These are phyloP conservation scores for Cladophialophora carrionii DNA, from an alignment of 2,329 filamentous ascomycete species.

Conservation along the genomic window DNA sequence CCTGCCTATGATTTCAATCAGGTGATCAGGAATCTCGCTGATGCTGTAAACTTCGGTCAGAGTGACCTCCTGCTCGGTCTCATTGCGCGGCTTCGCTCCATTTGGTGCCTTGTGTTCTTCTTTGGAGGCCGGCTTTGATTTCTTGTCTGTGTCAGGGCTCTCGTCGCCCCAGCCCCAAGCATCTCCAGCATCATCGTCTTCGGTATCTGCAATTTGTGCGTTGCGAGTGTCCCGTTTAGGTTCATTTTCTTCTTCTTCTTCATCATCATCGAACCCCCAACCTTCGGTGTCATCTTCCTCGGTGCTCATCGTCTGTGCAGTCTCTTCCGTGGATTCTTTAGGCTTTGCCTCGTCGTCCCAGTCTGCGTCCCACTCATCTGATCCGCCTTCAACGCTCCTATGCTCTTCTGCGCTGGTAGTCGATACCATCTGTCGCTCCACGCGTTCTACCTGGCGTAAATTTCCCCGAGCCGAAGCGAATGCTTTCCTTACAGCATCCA, in stretches of 20 bases:
- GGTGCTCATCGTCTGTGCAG: not conserved
- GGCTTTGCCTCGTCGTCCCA: slow-evolving; percentile 65
- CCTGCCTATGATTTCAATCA: slow-evolving; percentile 54
- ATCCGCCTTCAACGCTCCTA: slow-evolving; percentile 44
- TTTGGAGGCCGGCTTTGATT: slow-evolving; percentile 20
- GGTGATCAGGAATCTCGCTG: slow-evolving; percentile 80
- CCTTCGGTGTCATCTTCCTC: slow-evolving; percentile 58
- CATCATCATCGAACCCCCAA: slow-evolving; percentile 56
- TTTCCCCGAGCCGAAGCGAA: slow-evolving; percentile 69
- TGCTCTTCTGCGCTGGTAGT: slow-evolving; percentile 62
- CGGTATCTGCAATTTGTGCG: slow-evolving; percentile 34
- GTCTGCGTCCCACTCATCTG: slow-evolving; percentile 73
- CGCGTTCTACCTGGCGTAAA: slow-evolving; percentile 73
- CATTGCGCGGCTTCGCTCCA: slow-evolving; percentile 10
- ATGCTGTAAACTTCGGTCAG: slow-evolving; percentile 85
- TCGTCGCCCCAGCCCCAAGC: slow-evolving; percentile 89
- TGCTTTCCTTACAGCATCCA: slow-evolving; percentile 72
- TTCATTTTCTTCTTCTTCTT: slow-evolving; percentile 43
- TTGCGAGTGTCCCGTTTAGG: slow-evolving; percentile 43
- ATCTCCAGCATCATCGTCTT: slow-evolving; percentile 55
- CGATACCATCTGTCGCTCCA: slow-evolving; percentile 80
- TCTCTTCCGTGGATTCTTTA: not conserved
- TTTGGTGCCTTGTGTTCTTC: slow-evolving; percentile 21
- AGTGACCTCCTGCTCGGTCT: slow-evolving; percentile 65
- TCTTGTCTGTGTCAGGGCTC: slow-evolving; percentile 45